Evolutionary conservation across 192 early-diverging fungal species (phyloP).

Genomic region (Cetraspora pellucida): DNA sequence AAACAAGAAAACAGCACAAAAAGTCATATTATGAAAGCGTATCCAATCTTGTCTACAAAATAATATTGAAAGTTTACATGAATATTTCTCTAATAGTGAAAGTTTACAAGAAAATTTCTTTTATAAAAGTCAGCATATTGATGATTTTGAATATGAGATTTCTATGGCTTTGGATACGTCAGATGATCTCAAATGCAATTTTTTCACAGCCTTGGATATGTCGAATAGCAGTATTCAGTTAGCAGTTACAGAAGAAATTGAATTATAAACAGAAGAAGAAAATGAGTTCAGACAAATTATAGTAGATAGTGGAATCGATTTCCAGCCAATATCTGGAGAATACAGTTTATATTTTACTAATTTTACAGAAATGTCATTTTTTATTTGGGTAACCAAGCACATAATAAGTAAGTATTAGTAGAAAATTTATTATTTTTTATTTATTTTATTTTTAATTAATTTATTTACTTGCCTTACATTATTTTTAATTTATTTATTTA

Average conservation of each 20-base stretch:
- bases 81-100: not conserved
- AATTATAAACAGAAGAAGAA: too few species aligned
- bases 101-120: not conserved
- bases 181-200: too few species aligned
- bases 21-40: not conserved
- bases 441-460: too few species aligned
- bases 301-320: not conserved
- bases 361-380: not conserved
- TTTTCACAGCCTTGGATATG: too few species aligned
- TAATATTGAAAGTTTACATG: not conserved
- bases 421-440: not conserved
- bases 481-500: too few species aligned
- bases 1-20: not conserved
- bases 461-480: too few species aligned
- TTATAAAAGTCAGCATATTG: not conserved
- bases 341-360: not conserved
- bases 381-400: constrained; percentile 8
- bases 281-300: not conserved
- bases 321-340: not conserved
- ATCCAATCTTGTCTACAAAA: too few species aligned
- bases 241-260: too few species aligned
- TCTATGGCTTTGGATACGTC: too few species aligned
- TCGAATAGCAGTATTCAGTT: too few species aligned
- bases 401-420: constrained; percentile 15
- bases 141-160: not conserved